Conservation (phyloP, 306 rosid species). For the Cyclanthera cordifolia region DNA sequence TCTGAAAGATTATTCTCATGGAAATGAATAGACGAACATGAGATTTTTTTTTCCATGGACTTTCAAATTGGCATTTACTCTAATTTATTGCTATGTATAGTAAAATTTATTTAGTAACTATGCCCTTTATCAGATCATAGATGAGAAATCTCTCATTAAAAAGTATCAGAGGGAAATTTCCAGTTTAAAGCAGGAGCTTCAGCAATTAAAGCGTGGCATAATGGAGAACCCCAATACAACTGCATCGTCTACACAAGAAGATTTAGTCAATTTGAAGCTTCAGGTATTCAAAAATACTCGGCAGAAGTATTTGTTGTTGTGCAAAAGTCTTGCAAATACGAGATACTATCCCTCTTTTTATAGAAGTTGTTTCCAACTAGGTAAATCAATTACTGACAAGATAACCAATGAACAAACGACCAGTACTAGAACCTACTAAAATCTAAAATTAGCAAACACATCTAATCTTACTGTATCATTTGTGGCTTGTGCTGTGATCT, state of each 20-base stretch:
- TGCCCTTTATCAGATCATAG: constrained; percentile 29
- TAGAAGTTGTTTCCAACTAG: background rate
- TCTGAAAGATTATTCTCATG: background rate
- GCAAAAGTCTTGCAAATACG: background rate
- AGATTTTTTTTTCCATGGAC: background rate
- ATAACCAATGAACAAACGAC: background rate
- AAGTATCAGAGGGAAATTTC: constrained; percentile 49
- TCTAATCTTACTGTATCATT: background rate
- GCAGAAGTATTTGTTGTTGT: background rate
- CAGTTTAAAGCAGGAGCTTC: constrained; percentile 47
- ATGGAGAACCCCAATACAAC: constrained; percentile 29
- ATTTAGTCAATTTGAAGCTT: constrained; percentile 45
- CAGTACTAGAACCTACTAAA: background rate
- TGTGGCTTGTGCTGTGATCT: background rate
- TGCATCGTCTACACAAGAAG: constrained; percentile 33
- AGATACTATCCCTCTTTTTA: background rate
- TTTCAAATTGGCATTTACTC: background rate
- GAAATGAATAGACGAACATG: background rate
- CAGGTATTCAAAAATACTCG: constrained; percentile 25
- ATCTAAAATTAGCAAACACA: background rate
- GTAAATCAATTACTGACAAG: background rate
- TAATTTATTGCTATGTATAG: background rate
- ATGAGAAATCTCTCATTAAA: constrained; percentile 51
- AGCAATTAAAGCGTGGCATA: constrained; percentile 40
- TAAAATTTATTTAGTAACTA: background rate